These are phyloP conservation scores for Neofusicoccum umdonicola DNA, from an alignment of 2,329 filamentous ascomycete genomes.

Conservation along the genomic window DNA sequence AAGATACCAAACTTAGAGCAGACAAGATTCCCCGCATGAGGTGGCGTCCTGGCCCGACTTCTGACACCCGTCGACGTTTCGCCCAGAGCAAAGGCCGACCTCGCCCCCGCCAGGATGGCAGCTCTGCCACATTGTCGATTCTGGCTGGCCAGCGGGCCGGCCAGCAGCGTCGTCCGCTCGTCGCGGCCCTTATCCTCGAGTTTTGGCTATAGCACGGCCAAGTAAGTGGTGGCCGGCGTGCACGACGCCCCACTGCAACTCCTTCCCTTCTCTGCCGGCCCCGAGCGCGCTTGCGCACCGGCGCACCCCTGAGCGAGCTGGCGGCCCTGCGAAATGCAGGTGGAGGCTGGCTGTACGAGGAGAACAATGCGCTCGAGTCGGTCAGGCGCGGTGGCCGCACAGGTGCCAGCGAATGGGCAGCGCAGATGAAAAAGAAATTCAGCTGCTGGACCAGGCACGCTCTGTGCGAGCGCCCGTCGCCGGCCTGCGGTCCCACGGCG, in stretches of 20 bases:
- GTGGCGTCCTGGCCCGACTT: background rate
- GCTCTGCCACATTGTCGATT: background rate
- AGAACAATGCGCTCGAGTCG: constrained; percentile 6
- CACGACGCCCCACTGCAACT: background rate
- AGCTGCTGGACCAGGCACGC: background rate
- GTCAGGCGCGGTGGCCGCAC: background rate
- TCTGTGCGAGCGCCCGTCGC: background rate
- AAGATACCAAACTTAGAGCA: background rate
- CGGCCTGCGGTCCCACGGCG: background rate
- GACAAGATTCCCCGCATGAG: constrained; percentile 5
- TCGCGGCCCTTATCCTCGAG: background rate
- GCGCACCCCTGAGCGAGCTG: background rate
- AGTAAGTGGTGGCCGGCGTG: background rate
- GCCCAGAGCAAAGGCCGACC: background rate
- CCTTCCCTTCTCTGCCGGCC: background rate
- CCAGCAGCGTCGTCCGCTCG: background rate
- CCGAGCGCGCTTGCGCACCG: background rate
- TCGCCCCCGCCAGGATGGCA: background rate
- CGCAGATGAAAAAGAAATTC: background rate
- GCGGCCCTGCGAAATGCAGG: background rate
- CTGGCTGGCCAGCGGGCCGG: background rate
- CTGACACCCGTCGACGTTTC: background rate
- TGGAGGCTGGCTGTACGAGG: background rate
- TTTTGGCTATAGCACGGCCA: background rate
- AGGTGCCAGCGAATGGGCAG: constrained; percentile 1